These are phyloP conservation scores for Fusarium oligoseptatum DNA, from an alignment of 2,329 filamentous ascomycete genomes.

Conservation along the genomic window DNA sequence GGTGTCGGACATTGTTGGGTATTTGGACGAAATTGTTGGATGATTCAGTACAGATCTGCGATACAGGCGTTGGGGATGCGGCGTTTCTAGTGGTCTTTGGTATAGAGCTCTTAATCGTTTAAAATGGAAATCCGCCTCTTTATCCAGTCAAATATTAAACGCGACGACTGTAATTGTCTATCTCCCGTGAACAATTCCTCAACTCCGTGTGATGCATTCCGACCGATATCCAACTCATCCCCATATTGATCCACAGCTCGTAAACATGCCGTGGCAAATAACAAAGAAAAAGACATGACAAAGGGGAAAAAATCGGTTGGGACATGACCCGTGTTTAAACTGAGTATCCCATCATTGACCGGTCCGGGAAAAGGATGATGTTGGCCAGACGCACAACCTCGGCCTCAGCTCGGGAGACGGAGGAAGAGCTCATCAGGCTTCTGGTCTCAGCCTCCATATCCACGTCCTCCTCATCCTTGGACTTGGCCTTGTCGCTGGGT, in stretches of 20 bases:
- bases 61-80: not conserved
- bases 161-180: not conserved
- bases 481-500: constrained; percentile 37
- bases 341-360: constrained; percentile 53
- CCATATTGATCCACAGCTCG: not conserved
- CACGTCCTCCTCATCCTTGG: constrained; percentile 45
- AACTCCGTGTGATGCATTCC: constrained; percentile 30
- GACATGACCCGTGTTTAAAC: constrained; percentile 29
- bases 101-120: not conserved
- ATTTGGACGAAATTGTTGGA: constrained; percentile 23
- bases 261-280: not conserved
- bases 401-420: constrained; percentile 58
- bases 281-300: not conserved
- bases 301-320: not conserved
- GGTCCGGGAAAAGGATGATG: constrained; percentile 68
- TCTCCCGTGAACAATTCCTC: constrained; percentile 13
- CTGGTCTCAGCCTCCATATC: constrained; percentile 47
- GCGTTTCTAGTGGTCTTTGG: not conserved
- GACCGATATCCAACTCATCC: not conserved
- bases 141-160: not conserved
- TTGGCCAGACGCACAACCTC: constrained; percentile 68
- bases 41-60: not conserved
- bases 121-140: not conserved
- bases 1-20: constrained; percentile 42
- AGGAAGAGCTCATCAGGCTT: constrained; percentile 43